Conservation (phyloP, 768 basidiomycete genomes). For the Paxillus involutus region DNA sequence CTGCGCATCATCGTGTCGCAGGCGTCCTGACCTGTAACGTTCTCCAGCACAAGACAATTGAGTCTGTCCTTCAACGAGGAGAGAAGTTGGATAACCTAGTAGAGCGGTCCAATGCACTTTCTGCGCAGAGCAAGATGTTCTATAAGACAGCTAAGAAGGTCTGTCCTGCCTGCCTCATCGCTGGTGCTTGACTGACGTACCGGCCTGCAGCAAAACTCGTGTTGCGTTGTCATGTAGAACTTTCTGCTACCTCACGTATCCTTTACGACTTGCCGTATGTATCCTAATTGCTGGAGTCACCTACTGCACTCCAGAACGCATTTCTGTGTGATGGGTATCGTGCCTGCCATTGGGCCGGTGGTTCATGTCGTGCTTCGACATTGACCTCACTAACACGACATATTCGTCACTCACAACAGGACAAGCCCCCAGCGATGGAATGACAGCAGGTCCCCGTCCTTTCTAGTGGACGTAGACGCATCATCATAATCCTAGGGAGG, state of each 20-base stretch:
- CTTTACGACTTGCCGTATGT: slow-evolving; percentile 19
- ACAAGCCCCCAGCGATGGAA: no score
- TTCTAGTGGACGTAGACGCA: no score
- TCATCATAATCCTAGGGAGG: no score
- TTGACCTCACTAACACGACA: not conserved
- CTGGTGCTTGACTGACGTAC: slow-evolving; percentile 8
- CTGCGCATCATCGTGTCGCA: not conserved
- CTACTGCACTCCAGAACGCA: slow-evolving; percentile 1
- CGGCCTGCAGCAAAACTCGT: slow-evolving; percentile 84
- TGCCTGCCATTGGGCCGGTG: slow-evolving; percentile 3
- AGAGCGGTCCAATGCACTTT: slow-evolving; percentile 86
- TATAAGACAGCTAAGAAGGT: slow-evolving; percentile 99
- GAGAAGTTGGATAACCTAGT: slow-evolving; percentile 97
- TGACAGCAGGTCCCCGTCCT: no score
- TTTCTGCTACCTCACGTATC: slow-evolving; percentile 9
- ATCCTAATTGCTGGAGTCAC: slow-evolving; percentile 11
- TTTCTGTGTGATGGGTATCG: slow-evolving; percentile 4
- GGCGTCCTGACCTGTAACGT: not conserved
- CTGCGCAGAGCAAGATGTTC: slow-evolving; percentile 94
- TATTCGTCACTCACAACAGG: no score
- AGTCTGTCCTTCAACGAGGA: slow-evolving; percentile 92
- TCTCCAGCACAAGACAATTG: slow-evolving; percentile 95
- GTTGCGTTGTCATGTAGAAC: slow-evolving; percentile 82
- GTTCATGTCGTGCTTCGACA: not conserved
- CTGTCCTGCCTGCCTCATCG: slow-evolving; percentile 15